Conservation (phyloP, 2,329 filamentous ascomycete species). For the Trichoderma oligosporum region DNA sequence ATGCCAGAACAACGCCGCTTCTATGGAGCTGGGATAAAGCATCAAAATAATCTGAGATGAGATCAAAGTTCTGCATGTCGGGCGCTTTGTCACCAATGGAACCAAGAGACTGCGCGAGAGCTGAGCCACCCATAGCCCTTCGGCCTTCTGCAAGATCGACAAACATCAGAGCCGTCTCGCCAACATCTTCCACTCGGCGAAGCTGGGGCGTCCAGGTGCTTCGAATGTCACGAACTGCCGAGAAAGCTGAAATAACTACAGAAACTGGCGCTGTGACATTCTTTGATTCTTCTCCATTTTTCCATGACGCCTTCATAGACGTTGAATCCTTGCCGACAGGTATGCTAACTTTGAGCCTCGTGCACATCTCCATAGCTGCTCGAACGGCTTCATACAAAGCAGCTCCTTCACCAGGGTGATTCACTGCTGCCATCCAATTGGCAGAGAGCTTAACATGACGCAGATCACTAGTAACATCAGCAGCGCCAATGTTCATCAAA, state of each 20-base stretch:
- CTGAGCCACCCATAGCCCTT: constrained; percentile 83
- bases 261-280: constrained; percentile 92
- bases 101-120: constrained; percentile 82
- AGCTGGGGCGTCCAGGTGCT: constrained; percentile 94
- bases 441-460: constrained; percentile 82
- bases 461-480: constrained; percentile 64
- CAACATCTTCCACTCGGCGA: constrained; percentile 76
- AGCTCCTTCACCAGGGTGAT: constrained; percentile 86
- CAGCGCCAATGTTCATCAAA: constrained; percentile 87
- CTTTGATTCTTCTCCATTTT: constrained; percentile 64
- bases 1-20: constrained; percentile 70
- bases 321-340: constrained; percentile 98
- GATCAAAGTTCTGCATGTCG: constrained; percentile 76
- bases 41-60: constrained; percentile 88
- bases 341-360: constrained; percentile 83
- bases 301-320: constrained; percentile 98
- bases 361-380: constrained; percentile 88
- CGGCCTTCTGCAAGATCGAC: constrained; percentile 82
- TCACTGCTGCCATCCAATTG: constrained; percentile 99
- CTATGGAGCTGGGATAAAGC: constrained; percentile 65
- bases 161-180: constrained; percentile 82
- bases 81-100: constrained; percentile 81
- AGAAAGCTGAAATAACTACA: constrained; percentile 86
- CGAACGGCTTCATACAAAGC: constrained; percentile 90
- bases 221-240: constrained; percentile 73